phyloP scores from a whole-genome alignment of 2,329 filamentous ascomycete species.

The Paramyrothecium roridum region DNA sequence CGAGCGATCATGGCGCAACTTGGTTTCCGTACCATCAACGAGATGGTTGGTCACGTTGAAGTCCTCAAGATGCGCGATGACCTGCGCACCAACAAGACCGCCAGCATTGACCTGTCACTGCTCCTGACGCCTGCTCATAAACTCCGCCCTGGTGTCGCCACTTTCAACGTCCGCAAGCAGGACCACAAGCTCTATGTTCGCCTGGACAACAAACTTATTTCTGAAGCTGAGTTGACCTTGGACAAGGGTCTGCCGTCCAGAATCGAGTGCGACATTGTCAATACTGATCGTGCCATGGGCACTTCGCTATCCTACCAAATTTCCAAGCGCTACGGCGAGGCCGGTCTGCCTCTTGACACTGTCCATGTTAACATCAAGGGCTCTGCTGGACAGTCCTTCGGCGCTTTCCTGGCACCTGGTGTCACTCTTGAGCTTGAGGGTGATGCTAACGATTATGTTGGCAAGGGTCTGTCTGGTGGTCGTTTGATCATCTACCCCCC shows the following conservation, averaged over 20 bases:
- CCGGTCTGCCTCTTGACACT: constrained; percentile 85
- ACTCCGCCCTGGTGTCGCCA: constrained; percentile 88
- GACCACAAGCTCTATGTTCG: constrained; percentile 91
- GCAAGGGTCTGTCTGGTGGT: constrained; percentile 91
- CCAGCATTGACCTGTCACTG: constrained; percentile 88
- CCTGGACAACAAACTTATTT: constrained; percentile 95
- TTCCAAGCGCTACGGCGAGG: constrained; percentile 86
- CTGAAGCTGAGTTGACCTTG: constrained; percentile 88
- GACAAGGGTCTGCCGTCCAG: constrained; percentile 91
- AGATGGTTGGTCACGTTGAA: constrained; percentile 95
- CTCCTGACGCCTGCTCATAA: constrained; percentile 96
- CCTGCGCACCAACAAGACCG: constrained; percentile 80
- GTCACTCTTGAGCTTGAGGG: constrained; percentile 93
- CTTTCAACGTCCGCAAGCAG: constrained; percentile 97
- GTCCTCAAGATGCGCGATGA: constrained; percentile 84
- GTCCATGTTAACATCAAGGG: constrained; percentile 96
- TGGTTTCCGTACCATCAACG: constrained; percentile 91
- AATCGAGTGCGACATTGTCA: constrained; percentile 94
- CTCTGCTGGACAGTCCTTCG: constrained; percentile 94
- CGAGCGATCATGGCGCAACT: constrained; percentile 96
- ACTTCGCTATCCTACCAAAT: constrained; percentile 95
- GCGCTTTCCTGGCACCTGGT: constrained; percentile 89
- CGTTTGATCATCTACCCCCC: constrained; percentile 92
- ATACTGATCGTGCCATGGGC: constrained; percentile 91
- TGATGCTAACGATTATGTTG: constrained; percentile 94